Evolutionary conservation across 202 grass and related monocot genomes (phyloP), one percentile per base, ranked within the genome.

Genomic region (Dendrocalamus latiflorus): DNA sequence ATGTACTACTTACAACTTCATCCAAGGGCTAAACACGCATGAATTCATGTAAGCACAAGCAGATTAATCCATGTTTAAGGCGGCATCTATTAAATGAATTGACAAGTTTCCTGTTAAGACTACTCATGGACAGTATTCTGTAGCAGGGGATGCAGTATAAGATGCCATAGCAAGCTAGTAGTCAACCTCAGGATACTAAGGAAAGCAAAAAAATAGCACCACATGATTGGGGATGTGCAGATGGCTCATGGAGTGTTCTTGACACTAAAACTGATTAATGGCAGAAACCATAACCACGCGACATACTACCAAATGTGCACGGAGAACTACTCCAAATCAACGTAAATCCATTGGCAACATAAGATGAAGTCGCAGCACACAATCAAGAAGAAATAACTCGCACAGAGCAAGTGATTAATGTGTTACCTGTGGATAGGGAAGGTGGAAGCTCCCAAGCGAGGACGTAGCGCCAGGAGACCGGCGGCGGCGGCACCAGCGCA

Each of bases 401-500:
- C 18, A 44, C 42, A 10, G 42, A 12, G 42, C 42, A 9, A 44
- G 42, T 44, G 42, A n/a, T n/a, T 54, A 54, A 54, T 54, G 3
- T 17, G 16, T 18, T 75, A 57, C 81, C 72, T 6, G 21, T 24
- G 62, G 37, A 25, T 22, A 84, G 48, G 37, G 49, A 44, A 11
- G 48, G 16, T 17, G 81, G 71, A 22, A 83, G 71, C 60, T 34
- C 48, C 81, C 81, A 83, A 56, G 60, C 36, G 7, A 83, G 45
- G 12, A 75, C 1, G 22, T 34, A 44, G 15, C 21, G 81, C 56
- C 58, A 76, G 17, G 49, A 75, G 61, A 75, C 12, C 4, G 55
- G 68, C 3, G 56, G 68, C 2, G 55, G 68, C 0, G 12, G 28
- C 55, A 44, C 42, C 9, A 44, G 42, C 14, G 30, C 53, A 4